These are phyloP conservation scores for Tetrapisispora namnaoensis DNA, from an alignment of 805 yeast species.

Conservation along the genomic window DNA sequence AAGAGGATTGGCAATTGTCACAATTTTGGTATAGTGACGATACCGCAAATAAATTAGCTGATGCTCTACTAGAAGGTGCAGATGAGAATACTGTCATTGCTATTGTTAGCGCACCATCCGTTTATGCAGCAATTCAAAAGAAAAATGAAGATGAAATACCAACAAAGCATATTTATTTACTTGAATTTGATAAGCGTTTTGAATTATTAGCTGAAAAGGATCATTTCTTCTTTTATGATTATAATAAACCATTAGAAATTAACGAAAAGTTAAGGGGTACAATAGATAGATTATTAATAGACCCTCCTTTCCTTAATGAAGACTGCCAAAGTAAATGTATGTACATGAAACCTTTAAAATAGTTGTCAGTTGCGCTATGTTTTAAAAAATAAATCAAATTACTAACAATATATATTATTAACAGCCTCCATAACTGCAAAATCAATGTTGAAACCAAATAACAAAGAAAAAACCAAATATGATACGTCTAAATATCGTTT, in stretches of 20 bases:
- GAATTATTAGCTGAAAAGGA: slow-evolving; percentile 57
- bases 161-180: slow-evolving; percentile 57
- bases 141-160: slow-evolving; percentile 44
- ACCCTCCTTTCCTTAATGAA: slow-evolving; percentile 79
- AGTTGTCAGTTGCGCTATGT: neutral
- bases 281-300: slow-evolving; percentile 66
- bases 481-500: slow-evolving; percentile 41
- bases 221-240: slow-evolving; percentile 67
- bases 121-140: slow-evolving; percentile 68
- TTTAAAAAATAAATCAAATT: neutral
- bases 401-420: slow-evolving; percentile 5
- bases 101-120: slow-evolving; percentile 85
- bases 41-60: slow-evolving; percentile 61
- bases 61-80: slow-evolving; percentile 68
- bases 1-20: slow-evolving; percentile 91
- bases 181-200: slow-evolving; percentile 76
- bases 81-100: slow-evolving; percentile 61
- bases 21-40: slow-evolving; percentile 82
- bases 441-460: slow-evolving; percentile 39
- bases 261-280: slow-evolving; percentile 48
- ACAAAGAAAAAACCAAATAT: slow-evolving; percentile 27
- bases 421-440: slow-evolving; percentile 50
- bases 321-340: slow-evolving; percentile 66
- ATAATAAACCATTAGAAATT: slow-evolving; percentile 53
- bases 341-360: slow-evolving; percentile 4